phyloP scores from a whole-genome alignment of 495 filamentous ascomycete species.

The Penicillium daleae region DNA sequence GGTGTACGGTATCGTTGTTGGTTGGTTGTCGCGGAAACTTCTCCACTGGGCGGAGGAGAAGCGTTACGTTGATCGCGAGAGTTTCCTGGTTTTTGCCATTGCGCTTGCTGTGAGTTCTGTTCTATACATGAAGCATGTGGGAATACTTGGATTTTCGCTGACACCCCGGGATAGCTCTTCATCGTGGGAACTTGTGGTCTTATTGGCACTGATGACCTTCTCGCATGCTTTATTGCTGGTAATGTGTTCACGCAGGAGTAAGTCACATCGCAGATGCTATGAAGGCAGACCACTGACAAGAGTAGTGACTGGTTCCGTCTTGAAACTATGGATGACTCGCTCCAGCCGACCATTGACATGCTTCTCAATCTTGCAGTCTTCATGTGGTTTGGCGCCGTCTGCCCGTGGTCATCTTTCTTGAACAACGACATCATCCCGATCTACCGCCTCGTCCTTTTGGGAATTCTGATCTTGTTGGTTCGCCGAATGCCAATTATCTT shows the following conservation, averaged over 20 bases:
- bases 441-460: constrained; percentile 75
- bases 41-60: constrained; percentile 84
- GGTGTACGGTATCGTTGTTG: constrained; percentile 74
- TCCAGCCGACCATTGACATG: constrained; percentile 90
- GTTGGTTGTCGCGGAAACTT: constrained; percentile 79
- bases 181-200: constrained; percentile 85
- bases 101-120: constrained; percentile 67
- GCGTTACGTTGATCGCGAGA: constrained; percentile 85
- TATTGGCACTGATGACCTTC: constrained; percentile 88
- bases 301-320: constrained; percentile 84
- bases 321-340: constrained; percentile 82
- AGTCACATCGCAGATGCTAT: constrained; percentile 18
- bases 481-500: constrained; percentile 79
- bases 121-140: constrained; percentile 15
- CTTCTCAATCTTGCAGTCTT: constrained; percentile 85
- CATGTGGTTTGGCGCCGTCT: constrained; percentile 90
- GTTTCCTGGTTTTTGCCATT: constrained; percentile 87
- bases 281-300: constrained; percentile 15
- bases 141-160: constrained; percentile 15
- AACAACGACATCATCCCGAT: constrained; percentile 73
- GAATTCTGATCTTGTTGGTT: constrained; percentile 78
- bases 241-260: constrained; percentile 88
- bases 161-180: constrained; percentile 57
- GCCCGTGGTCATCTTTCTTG: constrained; percentile 75
- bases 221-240: constrained; percentile 93